These are phyloP conservation scores for Tulasnella calospora DNA, from an alignment of 768 basidiomycete species.

Conservation along the genomic window DNA sequence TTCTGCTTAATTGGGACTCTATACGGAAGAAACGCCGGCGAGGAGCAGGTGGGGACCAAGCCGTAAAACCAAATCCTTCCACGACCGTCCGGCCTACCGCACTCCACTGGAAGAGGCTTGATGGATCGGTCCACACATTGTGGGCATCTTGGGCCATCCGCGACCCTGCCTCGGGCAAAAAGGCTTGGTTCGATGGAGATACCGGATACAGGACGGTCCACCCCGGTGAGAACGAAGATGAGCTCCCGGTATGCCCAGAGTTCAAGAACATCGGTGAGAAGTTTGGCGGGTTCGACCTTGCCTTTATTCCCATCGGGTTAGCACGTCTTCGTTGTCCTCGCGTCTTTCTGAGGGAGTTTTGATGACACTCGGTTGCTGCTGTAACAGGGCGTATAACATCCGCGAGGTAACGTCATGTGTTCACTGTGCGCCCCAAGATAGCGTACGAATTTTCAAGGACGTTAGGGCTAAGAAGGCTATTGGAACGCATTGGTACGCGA, in stretches of 20 bases:
- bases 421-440: slow-evolving; percentile 63
- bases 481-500: slow-evolving; percentile 67
- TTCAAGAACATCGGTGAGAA: slow-evolving; percentile 65
- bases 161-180: slow-evolving; percentile 32
- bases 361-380: not conserved
- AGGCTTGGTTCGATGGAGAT: slow-evolving; percentile 64
- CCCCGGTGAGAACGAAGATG: slow-evolving; percentile 41
- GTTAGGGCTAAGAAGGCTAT: slow-evolving; percentile 54
- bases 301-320: slow-evolving; percentile 56
- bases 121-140: slow-evolving; percentile 37
- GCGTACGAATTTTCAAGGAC: slow-evolving; percentile 63
- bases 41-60: too few species aligned
- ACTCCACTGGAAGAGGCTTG: slow-evolving; percentile 31
- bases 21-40: too few species aligned
- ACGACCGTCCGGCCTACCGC: too few species aligned
- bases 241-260: slow-evolving; percentile 62
- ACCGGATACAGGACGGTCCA: slow-evolving; percentile 55
- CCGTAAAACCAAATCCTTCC: too few species aligned
- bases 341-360: not conserved
- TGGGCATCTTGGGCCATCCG: slow-evolving; percentile 41
- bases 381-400: slow-evolving; percentile 53
- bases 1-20: too few species aligned
- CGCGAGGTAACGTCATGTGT: slow-evolving; percentile 52
- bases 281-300: slow-evolving; percentile 62
- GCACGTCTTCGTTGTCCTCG: not conserved